Conservation (phyloP, 2,329 filamentous ascomycete species). For the Dothistroma pini region DNA sequence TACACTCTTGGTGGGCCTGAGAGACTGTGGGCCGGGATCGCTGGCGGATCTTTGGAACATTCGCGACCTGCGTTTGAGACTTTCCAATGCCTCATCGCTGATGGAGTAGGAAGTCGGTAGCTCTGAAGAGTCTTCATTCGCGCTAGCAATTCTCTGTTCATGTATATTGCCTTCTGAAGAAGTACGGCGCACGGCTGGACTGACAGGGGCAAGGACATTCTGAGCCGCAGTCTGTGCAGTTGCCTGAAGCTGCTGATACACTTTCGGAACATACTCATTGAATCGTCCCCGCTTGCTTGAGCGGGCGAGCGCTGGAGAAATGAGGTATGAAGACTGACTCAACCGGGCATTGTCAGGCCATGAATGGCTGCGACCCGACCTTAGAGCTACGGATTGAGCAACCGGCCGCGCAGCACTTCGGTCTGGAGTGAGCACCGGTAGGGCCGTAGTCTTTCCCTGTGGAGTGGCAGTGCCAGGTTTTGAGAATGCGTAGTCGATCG, state of each 20-base stretch:
- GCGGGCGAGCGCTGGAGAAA: constrained; percentile 16
- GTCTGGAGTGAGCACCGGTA: background rate
- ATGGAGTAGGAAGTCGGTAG: constrained; percentile 36
- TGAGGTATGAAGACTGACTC: constrained; percentile 28
- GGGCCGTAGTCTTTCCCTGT: background rate
- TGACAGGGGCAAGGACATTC: background rate
- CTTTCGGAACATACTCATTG: background rate
- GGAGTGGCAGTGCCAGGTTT: background rate
- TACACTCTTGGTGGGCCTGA: background rate
- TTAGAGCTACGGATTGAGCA: background rate
- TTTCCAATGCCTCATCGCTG: constrained; percentile 27
- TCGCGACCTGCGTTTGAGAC: constrained; percentile 15
- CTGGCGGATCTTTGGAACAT: constrained; percentile 22
- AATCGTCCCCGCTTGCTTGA: background rate
- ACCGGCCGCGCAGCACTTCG: background rate
- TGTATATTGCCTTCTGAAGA: background rate
- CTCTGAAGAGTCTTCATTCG: constrained; percentile 29
- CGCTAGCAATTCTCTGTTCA: constrained; percentile 6
- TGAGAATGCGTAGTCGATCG: background rate
- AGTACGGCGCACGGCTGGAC: background rate
- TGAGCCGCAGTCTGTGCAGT: background rate
- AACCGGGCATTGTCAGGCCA: background rate
- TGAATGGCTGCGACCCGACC: background rate
- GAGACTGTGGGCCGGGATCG: constrained; percentile 21
- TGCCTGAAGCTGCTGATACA: background rate